Conservation (phyloP, 2,329 filamentous ascomycete species). For the Fusarium nematophilum region DNA sequence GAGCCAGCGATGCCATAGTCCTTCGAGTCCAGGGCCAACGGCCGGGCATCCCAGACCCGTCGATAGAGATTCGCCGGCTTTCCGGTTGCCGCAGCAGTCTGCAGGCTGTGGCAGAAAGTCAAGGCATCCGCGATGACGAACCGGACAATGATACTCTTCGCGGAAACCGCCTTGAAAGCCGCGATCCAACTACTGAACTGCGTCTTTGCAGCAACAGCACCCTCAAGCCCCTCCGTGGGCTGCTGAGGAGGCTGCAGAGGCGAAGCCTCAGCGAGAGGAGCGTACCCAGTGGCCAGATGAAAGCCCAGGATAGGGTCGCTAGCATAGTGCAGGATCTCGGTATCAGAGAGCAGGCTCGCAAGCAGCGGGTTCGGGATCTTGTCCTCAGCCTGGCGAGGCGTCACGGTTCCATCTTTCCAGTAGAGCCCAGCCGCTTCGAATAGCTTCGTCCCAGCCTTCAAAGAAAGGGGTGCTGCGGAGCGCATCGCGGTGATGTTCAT, state of each 20-base stretch:
- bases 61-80: conserved; percentile 56
- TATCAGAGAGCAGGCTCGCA: conserved; percentile 47
- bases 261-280: conserved; percentile 51
- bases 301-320: conserved; percentile 66
- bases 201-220: conserved; percentile 51
- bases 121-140: conserved; percentile 62
- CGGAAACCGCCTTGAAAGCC: conserved; percentile 51
- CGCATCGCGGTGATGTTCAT: conserved; percentile 46
- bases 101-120: conserved; percentile 63
- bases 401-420: conserved; percentile 51
- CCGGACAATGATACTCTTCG: conserved; percentile 53
- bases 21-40: conserved; percentile 54
- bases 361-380: conserved; percentile 60
- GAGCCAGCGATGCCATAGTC: conserved; percentile 52
- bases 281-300: conserved; percentile 64
- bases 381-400: conserved; percentile 22
- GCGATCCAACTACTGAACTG: conserved; percentile 61
- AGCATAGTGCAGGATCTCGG: conserved; percentile 58
- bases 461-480: conserved; percentile 52
- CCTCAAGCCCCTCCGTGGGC: conserved; percentile 28
- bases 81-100: conserved; percentile 49
- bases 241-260: conserved; percentile 49
- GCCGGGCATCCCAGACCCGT: conserved; percentile 52
- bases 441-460: conserved; percentile 41
- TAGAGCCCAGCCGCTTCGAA: conserved; percentile 44